Evolutionary conservation across 179 eudicot genomes (phyloP).

Genomic region (Gypsophila paniculata): DNA sequence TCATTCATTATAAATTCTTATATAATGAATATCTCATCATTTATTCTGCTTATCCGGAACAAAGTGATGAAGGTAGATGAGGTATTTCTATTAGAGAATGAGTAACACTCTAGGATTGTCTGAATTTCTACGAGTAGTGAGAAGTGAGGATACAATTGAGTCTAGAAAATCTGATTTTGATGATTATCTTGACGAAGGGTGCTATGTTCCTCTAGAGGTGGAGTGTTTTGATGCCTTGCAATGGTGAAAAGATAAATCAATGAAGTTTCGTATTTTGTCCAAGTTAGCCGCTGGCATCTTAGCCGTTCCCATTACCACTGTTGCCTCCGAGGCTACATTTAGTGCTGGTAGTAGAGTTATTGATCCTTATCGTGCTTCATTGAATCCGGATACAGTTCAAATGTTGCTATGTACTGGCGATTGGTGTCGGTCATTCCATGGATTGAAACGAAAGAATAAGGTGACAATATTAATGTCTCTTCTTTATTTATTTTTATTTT

Average conservation of each 20-base stretch:
- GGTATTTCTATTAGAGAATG: background rate
- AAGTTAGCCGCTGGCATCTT: background rate
- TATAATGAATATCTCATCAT: constrained; percentile 12
- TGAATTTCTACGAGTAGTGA: background rate
- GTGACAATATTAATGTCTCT: background rate
- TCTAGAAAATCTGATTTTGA: constrained; percentile 7
- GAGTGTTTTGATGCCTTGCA: constrained; percentile 10
- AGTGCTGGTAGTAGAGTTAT: constrained; percentile 13
- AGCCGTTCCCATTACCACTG: constrained; percentile 17
- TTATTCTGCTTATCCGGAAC: background rate
- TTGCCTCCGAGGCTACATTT: constrained; percentile 13
- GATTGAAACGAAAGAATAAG: constrained; percentile 17
- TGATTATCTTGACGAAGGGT: constrained; percentile 10
- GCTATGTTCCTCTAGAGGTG: background rate
- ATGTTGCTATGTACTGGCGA: background rate
- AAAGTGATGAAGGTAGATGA: background rate
- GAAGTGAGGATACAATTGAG: background rate
- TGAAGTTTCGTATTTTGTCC: constrained; percentile 14
- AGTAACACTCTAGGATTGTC: background rate
- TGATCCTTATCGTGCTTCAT: constrained; percentile 9
- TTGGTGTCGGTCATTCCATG: constrained; percentile 9
- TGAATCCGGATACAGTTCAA: background rate
- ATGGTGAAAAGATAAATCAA: constrained; percentile 8
- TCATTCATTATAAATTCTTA: too few relatives aligned
- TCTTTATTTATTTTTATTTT: background rate